Evolutionary conservation across 2,329 filamentous ascomycete species (phyloP).

Genomic region (Aspergillus sp.): DNA sequence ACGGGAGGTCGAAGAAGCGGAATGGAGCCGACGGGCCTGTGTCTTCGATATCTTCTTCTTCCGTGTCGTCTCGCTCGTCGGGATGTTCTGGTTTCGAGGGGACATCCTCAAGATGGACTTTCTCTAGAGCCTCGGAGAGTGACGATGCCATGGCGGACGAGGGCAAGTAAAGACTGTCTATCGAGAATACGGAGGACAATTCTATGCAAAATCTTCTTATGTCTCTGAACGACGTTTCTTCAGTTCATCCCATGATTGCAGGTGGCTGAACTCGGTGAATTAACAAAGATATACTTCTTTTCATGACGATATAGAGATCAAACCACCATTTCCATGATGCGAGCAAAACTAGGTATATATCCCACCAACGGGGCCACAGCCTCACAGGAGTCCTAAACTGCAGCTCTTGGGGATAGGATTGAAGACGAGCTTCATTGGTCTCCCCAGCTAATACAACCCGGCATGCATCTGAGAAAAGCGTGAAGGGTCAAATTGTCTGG

Average conservation of each 20-base stretch:
- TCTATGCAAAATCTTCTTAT: conserved; percentile 13
- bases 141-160: conserved; percentile 14
- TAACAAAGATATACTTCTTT: conserved; percentile 11
- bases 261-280: conserved; percentile 15
- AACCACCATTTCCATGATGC: conserved; percentile 10
- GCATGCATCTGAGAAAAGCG: conserved; percentile 48
- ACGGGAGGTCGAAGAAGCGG: conserved; percentile 52
- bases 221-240: conserved; percentile 5
- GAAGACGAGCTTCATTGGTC: conserved; percentile 39
- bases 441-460: conserved; percentile 59
- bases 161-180: not conserved
- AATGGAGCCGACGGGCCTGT: conserved; percentile 33
- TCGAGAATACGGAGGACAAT: conserved; percentile 12
- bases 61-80: conserved; percentile 17
- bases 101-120: conserved; percentile 22
- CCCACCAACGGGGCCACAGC: conserved; percentile 49
- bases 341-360: conserved; percentile 29
- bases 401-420: conserved; percentile 50
- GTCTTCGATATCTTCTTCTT: conserved; percentile 17
- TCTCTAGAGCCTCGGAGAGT: conserved; percentile 22
- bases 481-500: conserved; percentile 59
- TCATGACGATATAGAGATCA: conserved; percentile 5
- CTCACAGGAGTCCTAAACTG: conserved; percentile 46
- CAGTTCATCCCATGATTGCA: conserved; percentile 25
- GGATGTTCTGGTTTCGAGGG: conserved; percentile 4